Evolutionary conservation across 192 early-diverging fungal species (phyloP).

Genomic region (Helicostylum pulchrum): DNA sequence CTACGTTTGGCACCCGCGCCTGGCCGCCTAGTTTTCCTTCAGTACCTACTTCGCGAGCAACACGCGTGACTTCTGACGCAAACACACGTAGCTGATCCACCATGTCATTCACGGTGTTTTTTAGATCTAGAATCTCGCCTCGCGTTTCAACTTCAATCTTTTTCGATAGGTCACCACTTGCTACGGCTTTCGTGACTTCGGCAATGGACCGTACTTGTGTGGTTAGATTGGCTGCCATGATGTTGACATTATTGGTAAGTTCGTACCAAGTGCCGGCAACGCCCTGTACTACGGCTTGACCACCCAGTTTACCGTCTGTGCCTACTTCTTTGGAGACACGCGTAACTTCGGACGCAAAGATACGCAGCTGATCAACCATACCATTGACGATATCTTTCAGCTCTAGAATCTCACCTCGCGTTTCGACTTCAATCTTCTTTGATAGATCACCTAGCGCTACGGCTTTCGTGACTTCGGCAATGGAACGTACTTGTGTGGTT

Average conservation of each 20-base stretch:
- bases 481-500: constrained; percentile 52
- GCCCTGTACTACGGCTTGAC: constrained; percentile 63
- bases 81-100: constrained; percentile 65
- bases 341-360: constrained; percentile 60
- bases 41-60: constrained; percentile 46
- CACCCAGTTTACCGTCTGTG: constrained; percentile 72
- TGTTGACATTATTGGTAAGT: constrained; percentile 66
- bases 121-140: constrained; percentile 67
- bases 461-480: constrained; percentile 51
- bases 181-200: constrained; percentile 56
- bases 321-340: constrained; percentile 64
- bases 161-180: constrained; percentile 53
- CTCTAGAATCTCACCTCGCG: constrained; percentile 52
- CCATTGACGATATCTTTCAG: constrained; percentile 61
- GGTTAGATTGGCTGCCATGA: constrained; percentile 58
- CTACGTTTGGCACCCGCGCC: constrained; percentile 46
- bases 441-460: constrained; percentile 52
- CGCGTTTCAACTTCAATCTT: constrained; percentile 61
- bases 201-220: constrained; percentile 70
- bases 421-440: constrained; percentile 49
- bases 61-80: constrained; percentile 45
- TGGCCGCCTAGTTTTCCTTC: constrained; percentile 49
- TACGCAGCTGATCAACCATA: constrained; percentile 56
- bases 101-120: constrained; percentile 78
- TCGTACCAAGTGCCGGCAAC: constrained; percentile 79